Evolutionary conservation across 2,329 filamentous ascomycete genomes (phyloP).

Genomic region (Aureobasidium leucospermi): DNA sequence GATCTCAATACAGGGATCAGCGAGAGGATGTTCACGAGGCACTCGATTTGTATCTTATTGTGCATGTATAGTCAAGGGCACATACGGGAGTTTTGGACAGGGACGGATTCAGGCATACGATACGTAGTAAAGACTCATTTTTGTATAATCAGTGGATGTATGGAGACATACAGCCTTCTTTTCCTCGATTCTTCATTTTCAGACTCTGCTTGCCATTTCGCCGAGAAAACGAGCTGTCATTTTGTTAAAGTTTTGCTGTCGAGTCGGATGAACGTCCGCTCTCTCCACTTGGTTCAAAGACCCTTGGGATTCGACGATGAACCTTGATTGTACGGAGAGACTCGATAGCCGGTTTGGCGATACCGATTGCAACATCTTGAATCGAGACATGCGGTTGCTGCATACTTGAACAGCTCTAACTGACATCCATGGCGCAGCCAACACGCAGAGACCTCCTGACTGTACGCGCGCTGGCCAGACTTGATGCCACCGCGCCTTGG

Average conservation of each 20-base stretch:
- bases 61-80: constrained; percentile 3
- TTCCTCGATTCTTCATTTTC: neutral
- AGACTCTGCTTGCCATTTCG: neutral
- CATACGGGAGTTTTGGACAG: constrained; percentile 1
- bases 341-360: too few relatives aligned
- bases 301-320: neutral
- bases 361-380: too few relatives aligned
- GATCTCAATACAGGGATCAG: neutral
- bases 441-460: too few relatives aligned
- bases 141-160: neutral
- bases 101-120: neutral
- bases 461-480: neutral
- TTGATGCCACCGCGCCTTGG: neutral
- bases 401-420: neutral
- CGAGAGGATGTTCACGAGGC: neutral
- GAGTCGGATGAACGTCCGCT: neutral
- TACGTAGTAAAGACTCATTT: neutral
- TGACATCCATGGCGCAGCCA: too few relatives aligned
- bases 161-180: neutral
- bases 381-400: too few relatives aligned
- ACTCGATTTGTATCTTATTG: neutral
- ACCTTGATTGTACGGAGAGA: neutral
- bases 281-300: neutral
- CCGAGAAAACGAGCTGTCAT: neutral
- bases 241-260: neutral